Percentiles rank a stretch among this genome's conserved stretches.
Evolutionary conservation across 23 red algal species (phyloP).

Genomic region (Gracilaria caudata): DNA sequence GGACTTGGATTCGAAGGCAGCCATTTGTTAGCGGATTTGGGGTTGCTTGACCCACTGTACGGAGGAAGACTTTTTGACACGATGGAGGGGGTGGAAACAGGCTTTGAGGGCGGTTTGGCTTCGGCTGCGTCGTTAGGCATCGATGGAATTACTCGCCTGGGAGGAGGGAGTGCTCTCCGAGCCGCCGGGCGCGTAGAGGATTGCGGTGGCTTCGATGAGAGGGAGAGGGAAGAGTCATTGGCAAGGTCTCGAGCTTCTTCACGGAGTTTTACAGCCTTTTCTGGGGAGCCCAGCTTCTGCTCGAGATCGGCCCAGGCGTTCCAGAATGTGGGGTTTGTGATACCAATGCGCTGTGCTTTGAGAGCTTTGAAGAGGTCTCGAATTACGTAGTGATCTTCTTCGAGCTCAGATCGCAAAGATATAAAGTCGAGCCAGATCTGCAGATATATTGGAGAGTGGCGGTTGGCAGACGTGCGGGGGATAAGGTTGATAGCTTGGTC

Average conservation of each 20-base stretch:
- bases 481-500: conserved; percentile 76
- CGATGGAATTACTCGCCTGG: background rate
- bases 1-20: background rate
- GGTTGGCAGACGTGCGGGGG: conserved; percentile 64
- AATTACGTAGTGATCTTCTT: conserved; percentile 65
- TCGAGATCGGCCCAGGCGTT: conserved; percentile 88
- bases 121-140: background rate
- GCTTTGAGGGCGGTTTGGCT: background rate
- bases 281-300: conserved; percentile 25
- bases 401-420: conserved; percentile 40
- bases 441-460: conserved; percentile 65
- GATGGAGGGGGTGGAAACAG: background rate
- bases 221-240: conserved; percentile 9
- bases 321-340: conserved; percentile 59
- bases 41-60: background rate
- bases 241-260: conserved; percentile 57
- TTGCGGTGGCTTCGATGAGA: background rate
- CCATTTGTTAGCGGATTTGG: background rate
- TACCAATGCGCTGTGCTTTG: conserved; percentile 87
- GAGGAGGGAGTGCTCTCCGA: background rate
- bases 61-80: conserved; percentile 32
- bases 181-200: background rate
- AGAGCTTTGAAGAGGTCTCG: conserved; percentile 83
- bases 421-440: conserved; percentile 88
- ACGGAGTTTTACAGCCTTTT: conserved; percentile 82